Evolutionary conservation across 1,284 basidiomycete genomes (phyloP).

Genomic region (Xerocomus minutiporus): DNA sequence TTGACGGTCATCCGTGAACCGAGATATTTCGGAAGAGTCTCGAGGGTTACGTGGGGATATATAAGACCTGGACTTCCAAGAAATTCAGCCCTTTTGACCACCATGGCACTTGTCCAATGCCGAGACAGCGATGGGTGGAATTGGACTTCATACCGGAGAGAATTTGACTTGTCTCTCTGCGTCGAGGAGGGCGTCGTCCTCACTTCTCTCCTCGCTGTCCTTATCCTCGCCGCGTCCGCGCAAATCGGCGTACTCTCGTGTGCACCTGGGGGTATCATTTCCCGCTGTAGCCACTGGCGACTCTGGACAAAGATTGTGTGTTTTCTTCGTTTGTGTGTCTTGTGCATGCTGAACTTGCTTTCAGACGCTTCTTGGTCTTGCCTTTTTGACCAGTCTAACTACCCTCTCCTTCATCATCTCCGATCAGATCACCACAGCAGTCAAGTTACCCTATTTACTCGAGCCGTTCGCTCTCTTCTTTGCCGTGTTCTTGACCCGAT

Average conservation of each 20-base stretch:
- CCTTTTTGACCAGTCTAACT: neutral
- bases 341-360: neutral
- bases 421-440: neutral
- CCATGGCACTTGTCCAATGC: slow-evolving; percentile 40
- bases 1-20: too few species aligned
- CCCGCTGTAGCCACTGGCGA: neutral
- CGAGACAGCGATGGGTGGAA: neutral
- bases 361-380: neutral
- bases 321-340: neutral
- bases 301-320: neutral
- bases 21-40: too few species aligned
- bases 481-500: neutral
- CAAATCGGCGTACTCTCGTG: neutral
- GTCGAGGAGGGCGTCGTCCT: neutral
- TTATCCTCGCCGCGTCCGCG: neutral
- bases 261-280: neutral
- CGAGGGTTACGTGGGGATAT: too few species aligned
- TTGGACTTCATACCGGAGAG: neutral
- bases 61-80: too few species aligned
- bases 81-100: too few species aligned
- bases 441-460: neutral
- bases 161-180: neutral
- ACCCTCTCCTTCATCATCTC: neutral
- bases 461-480: neutral
- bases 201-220: neutral